phyloP scores from a whole-genome alignment of 164 flowering plant species.

The Kingdonia uniflora region DNA sequence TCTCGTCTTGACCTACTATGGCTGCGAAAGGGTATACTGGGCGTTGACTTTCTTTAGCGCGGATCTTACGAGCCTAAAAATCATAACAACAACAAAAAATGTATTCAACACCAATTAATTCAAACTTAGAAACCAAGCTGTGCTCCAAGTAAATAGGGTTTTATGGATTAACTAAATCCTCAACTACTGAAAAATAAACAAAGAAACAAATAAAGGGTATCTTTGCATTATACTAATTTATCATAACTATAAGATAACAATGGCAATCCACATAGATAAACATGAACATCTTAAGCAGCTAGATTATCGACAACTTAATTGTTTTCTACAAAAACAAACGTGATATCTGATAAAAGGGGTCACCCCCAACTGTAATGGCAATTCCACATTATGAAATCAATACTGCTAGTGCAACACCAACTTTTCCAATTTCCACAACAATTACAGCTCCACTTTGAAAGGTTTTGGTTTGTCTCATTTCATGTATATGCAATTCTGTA shows the following conservation, averaged over 20 bases:
- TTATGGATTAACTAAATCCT: too few species aligned
- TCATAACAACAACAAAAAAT: background rate
- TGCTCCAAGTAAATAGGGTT: background rate
- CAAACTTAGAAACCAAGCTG: background rate
- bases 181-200: too few species aligned
- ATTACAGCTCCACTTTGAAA: too few species aligned
- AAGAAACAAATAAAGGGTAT: background rate
- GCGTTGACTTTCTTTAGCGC: slow-evolving; percentile 60
- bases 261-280: background rate
- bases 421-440: too few species aligned
- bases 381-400: too few species aligned
- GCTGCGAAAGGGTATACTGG: slow-evolving; percentile 96
- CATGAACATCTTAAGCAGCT: background rate
- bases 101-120: background rate
- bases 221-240: background rate
- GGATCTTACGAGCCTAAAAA: slow-evolving; percentile 49
- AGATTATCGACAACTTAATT: too few species aligned
- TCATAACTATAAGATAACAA: background rate
- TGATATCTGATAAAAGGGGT: too few species aligned
- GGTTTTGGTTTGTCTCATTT: too few species aligned
- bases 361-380: too few species aligned
- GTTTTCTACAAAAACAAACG: too few species aligned
- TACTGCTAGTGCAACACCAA: too few species aligned
- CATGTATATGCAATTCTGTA: too few species aligned
- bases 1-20: slow-evolving; percentile 96